Evolutionary conservation across 352 stramenopile species (phyloP).

Genomic region (Pythium aristosporum): DNA sequence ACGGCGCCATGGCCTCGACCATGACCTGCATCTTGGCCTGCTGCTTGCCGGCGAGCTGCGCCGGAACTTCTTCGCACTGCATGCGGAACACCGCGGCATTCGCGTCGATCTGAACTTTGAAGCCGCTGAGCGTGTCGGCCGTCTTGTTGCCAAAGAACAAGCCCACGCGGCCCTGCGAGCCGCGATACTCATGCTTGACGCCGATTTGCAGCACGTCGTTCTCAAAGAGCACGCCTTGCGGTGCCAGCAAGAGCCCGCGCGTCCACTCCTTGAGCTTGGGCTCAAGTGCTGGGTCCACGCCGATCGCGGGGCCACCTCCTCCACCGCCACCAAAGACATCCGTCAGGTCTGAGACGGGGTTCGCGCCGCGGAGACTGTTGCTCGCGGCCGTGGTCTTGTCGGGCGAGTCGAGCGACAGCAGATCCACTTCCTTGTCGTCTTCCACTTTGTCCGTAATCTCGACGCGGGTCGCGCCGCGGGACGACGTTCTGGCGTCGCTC

Average conservation of each 20-base stretch:
- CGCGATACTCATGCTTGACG: slow-evolving; percentile 95
- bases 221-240: slow-evolving; percentile 90
- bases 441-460: slow-evolving; percentile 23
- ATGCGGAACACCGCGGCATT: slow-evolving; percentile 45
- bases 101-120: slow-evolving; percentile 72
- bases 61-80: slow-evolving; percentile 69
- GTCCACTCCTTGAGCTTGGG: slow-evolving; percentile 67
- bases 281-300: slow-evolving; percentile 43
- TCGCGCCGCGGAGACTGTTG: slow-evolving; percentile 37
- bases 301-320: background rate
- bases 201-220: slow-evolving; percentile 94
- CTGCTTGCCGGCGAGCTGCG: slow-evolving; percentile 81
- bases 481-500: background rate
- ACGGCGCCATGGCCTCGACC: slow-evolving; percentile 92
- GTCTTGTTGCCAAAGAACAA: slow-evolving; percentile 96
- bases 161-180: slow-evolving; percentile 91
- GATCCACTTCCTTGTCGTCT: slow-evolving; percentile 31
- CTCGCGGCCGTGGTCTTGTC: slow-evolving; percentile 29
- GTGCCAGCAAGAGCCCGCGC: slow-evolving; percentile 86
- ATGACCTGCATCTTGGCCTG: slow-evolving; percentile 92
- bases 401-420: slow-evolving; percentile 51
- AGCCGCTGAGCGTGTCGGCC: slow-evolving; percentile 70
- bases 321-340: slow-evolving; percentile 49
- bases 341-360: slow-evolving; percentile 33
- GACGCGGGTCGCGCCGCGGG: slow-evolving; percentile 14